A percentile compares a stretch with the other conserved stretches of the same genome.
These are phyloP conservation scores for Hemisphaericaspora xylofermentans DNA, from an alignment of 1,139 yeast species.

Conservation along the genomic window DNA sequence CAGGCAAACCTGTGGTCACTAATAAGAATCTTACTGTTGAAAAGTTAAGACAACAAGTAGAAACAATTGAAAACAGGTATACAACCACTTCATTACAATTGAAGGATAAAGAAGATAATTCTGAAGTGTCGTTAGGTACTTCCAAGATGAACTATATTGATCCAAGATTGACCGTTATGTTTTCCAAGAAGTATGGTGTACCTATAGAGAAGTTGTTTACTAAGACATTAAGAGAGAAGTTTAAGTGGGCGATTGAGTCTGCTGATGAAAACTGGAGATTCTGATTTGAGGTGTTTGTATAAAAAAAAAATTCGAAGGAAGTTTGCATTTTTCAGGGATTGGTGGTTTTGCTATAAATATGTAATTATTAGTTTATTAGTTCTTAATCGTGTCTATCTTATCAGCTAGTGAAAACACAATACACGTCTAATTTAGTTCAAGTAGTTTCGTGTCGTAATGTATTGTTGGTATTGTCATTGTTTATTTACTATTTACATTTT, in stretches of 20 bases:
- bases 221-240: conserved; percentile 86
- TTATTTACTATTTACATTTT: too few species aligned
- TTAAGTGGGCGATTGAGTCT: conserved; percentile 93
- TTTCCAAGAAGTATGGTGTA: conserved; percentile 79
- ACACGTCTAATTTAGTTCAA: too few species aligned
- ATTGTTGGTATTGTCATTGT: too few species aligned
- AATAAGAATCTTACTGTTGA: conserved; percentile 58
- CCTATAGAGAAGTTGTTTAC: conserved; percentile 93
- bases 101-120: conserved; percentile 90
- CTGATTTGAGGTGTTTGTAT: conserved; percentile 22
- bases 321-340: too few species aligned
- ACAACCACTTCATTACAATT: conserved; percentile 67
- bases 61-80: conserved; percentile 70
- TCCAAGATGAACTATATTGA: conserved; percentile 94
- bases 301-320: background rate
- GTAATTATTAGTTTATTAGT: too few species aligned
- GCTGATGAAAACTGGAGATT: conserved; percentile 88
- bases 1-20: conserved; percentile 61
- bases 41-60: conserved; percentile 71
- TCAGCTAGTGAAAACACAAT: too few species aligned
- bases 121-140: conserved; percentile 90
- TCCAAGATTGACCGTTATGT: conserved; percentile 88
- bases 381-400: too few species aligned
- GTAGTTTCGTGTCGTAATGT: too few species aligned
- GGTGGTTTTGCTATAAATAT: too few species aligned